phyloP scores from a whole-genome alignment of 495 filamentous ascomycete species.

The Tuber indicum region DNA sequence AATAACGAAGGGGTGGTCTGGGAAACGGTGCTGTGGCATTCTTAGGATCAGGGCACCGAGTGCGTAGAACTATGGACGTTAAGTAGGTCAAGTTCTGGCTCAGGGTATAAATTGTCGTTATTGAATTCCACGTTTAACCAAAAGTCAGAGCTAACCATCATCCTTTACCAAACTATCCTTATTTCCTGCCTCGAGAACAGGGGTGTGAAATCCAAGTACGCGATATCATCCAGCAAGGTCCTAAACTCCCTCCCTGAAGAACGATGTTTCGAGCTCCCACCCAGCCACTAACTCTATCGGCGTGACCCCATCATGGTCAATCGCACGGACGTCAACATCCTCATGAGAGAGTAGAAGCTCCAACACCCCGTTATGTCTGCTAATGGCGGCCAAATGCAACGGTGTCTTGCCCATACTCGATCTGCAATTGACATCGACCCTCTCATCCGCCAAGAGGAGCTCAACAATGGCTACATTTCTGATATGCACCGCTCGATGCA shows the following conservation, averaged over 20 bases:
- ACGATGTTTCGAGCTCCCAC: neutral
- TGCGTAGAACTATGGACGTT: neutral
- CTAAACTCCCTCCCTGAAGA: neutral
- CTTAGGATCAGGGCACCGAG: neutral
- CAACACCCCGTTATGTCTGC: neutral
- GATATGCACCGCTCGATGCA: neutral
- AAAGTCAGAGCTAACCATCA: neutral
- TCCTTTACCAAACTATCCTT: neutral
- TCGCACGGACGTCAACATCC: neutral
- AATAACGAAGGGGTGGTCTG: neutral
- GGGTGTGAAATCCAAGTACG: neutral
- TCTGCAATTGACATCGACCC: neutral
- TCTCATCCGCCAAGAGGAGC: neutral
- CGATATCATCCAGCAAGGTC: neutral
- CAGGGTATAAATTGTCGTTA: neutral
- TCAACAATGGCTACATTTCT: neutral
- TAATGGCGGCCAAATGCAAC: constrained; percentile 8
- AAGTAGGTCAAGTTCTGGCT: neutral
- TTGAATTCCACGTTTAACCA: neutral
- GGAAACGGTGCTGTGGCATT: neutral
- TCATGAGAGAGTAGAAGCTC: neutral
- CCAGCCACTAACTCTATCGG: neutral
- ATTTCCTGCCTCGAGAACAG: neutral
- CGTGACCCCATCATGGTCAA: neutral
- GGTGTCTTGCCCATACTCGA: constrained; percentile 5